Percentiles rank a stretch among this genome's conserved stretches.
These are phyloP conservation scores for Sutorius australiensis DNA, from an alignment of 768 basidiomycete species.

Conservation along the genomic window DNA sequence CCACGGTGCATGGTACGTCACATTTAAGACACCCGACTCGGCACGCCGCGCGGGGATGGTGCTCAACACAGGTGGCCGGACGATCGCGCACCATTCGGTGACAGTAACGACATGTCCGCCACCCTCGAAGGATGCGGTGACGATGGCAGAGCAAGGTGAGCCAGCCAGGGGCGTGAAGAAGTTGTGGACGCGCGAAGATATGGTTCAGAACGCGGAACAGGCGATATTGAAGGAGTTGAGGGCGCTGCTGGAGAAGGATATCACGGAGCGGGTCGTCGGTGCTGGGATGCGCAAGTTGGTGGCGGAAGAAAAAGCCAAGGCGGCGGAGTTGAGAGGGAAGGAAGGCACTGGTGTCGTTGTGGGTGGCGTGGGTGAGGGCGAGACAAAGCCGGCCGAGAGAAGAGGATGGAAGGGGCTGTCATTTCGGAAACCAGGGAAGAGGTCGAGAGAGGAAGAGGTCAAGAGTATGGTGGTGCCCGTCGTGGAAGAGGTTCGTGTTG, in stretches of 20 bases:
- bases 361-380: constrained; percentile 35
- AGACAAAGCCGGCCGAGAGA: constrained; percentile 45
- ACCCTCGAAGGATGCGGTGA: constrained; percentile 33
- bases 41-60: constrained; percentile 70
- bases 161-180: constrained; percentile 36
- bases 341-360: constrained; percentile 17
- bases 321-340: constrained; percentile 21
- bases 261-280: constrained; percentile 58
- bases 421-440: constrained; percentile 43
- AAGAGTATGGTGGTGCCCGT: constrained; percentile 18
- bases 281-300: constrained; percentile 51
- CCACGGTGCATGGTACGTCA: constrained; percentile 73
- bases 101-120: constrained; percentile 45
- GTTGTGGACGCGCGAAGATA: constrained; percentile 49
- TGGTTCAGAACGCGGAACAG: constrained; percentile 53
- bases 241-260: constrained; percentile 56
- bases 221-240: constrained; percentile 57
- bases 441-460: constrained; percentile 34
- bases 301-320: constrained; percentile 47
- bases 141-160: constrained; percentile 28
- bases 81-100: constrained; percentile 58
- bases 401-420: constrained; percentile 43
- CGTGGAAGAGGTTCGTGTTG: constrained; percentile 25
- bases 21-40: constrained; percentile 59
- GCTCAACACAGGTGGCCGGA: constrained; percentile 48